Percentiles rank a stretch among this genome's conserved stretches.
Conservation (phyloP, 345 rosid species). For the Acer yangbiense region DNA sequence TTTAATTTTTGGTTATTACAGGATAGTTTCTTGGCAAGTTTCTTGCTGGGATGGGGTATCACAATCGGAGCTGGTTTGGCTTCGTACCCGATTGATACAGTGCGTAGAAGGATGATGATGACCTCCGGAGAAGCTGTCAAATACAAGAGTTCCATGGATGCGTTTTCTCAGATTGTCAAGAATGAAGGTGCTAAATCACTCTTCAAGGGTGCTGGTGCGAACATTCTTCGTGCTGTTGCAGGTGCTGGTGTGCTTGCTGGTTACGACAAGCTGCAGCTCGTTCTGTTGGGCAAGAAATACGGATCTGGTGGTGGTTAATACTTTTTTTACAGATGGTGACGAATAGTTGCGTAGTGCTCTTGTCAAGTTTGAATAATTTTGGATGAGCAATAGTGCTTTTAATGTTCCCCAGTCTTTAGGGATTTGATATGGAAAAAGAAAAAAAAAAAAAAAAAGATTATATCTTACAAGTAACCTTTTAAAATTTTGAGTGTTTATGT, state of each 20-base stretch:
- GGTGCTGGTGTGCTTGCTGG: slow-evolving; percentile 74
- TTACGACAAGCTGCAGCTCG: slow-evolving; percentile 63
- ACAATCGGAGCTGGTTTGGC: slow-evolving; percentile 64
- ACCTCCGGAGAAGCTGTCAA: slow-evolving; percentile 73
- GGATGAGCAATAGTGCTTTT: slow-evolving; percentile 13
- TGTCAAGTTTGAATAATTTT: slow-evolving; percentile 35
- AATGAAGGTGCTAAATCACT: slow-evolving; percentile 60
- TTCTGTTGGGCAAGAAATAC: slow-evolving; percentile 57
- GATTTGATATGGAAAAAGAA: slow-evolving; percentile 6
- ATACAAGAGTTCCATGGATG: slow-evolving; percentile 55
- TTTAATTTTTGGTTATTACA: slow-evolving; percentile 25
- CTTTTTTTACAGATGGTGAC: slow-evolving; percentile 1
- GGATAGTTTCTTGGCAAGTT: slow-evolving; percentile 70
- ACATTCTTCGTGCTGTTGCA: slow-evolving; percentile 60
- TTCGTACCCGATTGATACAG: slow-evolving; percentile 61
- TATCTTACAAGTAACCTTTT: slow-evolving; percentile 10
- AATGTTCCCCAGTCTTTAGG: slow-evolving; percentile 15
- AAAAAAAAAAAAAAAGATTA: no score
- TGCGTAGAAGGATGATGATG: slow-evolving; percentile 78
- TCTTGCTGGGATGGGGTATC: slow-evolving; percentile 61
- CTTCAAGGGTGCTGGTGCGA: slow-evolving; percentile 71
- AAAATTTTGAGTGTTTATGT: slow-evolving; percentile 25
- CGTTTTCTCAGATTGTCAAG: slow-evolving; percentile 50
- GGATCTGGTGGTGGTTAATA: slow-evolving; percentile 52
- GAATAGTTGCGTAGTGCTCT: slow-evolving; percentile 10